Percentiles rank a stretch among this genome's conserved stretches.
Conservation (phyloP, 768 basidiomycete species). For the Rhizopogon sp. region DNA sequence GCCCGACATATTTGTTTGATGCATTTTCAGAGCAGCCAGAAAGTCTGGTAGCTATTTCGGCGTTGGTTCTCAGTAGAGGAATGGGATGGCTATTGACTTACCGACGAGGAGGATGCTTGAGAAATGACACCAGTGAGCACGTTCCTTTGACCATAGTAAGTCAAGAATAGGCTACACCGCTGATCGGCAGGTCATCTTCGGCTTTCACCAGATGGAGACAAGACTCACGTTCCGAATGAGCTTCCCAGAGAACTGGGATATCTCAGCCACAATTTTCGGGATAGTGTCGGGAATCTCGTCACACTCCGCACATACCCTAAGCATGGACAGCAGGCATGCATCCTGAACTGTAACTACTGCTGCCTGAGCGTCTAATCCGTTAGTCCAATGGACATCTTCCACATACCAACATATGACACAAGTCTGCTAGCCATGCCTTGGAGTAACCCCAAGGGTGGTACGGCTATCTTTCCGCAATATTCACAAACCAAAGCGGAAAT, state of each 20-base stretch:
- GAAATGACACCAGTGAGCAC: conserved; percentile 43
- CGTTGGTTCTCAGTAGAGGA: conserved; percentile 2
- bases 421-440: conserved; percentile 40
- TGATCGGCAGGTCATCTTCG: conserved; percentile 19
- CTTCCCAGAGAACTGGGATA: conserved; percentile 41
- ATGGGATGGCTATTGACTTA: conserved; percentile 26
- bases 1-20: conserved; percentile 14
- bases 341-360: conserved; percentile 60
- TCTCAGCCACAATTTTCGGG: conserved; percentile 33
- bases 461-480: conserved; percentile 45
- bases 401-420: conserved; percentile 38
- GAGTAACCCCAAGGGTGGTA: conserved; percentile 46
- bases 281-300: conserved; percentile 47
- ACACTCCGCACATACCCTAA: conserved; percentile 58
- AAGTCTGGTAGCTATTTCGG: conserved; percentile 66
- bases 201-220: background rate
- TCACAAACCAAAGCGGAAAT: conserved; percentile 65
- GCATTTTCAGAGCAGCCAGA: conserved; percentile 41
- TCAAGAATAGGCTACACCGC: conserved; percentile 70
- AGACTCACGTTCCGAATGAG: conserved; percentile 54
- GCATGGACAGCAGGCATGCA: conserved; percentile 64
- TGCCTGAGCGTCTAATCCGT: conserved; percentile 21
- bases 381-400: conserved; percentile 9
- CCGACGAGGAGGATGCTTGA: conserved; percentile 51
- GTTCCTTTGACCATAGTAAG: conserved; percentile 39